Conservation (phyloP, 2,329 filamentous ascomycete genomes). For the Catunica adiposa region DNA sequence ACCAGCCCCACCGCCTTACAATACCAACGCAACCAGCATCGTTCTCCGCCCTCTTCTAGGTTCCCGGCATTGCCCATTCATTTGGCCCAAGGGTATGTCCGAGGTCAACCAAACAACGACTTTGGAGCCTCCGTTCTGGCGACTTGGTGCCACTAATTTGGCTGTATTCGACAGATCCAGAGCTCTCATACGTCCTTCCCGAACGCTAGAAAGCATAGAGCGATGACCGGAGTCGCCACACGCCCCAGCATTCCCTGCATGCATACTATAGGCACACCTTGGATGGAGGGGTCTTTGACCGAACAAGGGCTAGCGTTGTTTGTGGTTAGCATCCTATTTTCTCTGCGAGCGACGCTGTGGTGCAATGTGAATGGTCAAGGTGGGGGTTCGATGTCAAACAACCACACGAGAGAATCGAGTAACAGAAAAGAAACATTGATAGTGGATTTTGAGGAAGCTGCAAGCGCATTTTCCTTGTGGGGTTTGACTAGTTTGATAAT, state of each 20-base stretch:
- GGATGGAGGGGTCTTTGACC: not conserved
- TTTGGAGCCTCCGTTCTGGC: not conserved
- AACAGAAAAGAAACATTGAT: not conserved
- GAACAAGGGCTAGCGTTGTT: not conserved
- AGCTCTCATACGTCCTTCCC: not conserved
- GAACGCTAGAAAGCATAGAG: not conserved
- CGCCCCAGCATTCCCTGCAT: slow-evolving; percentile 1
- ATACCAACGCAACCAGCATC: not conserved
- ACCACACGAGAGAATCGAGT: not conserved
- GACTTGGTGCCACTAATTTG: too few relatives aligned
- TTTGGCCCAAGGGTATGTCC: too few relatives aligned
- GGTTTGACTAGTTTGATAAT: too few relatives aligned
- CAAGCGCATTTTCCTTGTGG: not conserved
- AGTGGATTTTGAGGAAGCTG: not conserved
- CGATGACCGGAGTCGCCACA: slow-evolving; percentile 6
- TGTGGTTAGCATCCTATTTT: not conserved
- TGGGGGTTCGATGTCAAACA: not conserved
- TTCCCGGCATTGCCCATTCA: too few relatives aligned
- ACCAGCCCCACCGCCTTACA: not conserved
- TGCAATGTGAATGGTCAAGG: slow-evolving; percentile 1
- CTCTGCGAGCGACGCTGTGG: slow-evolving; percentile 2
- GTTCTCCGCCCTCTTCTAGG: too few relatives aligned
- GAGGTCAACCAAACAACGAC: too few relatives aligned
- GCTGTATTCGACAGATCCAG: too few relatives aligned
- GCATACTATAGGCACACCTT: not conserved